Evolutionary conservation across 345 rosid genomes (phyloP), one percentile per base, ranked within the genome.

Genomic region (Gossypium longicalyx): DNA sequence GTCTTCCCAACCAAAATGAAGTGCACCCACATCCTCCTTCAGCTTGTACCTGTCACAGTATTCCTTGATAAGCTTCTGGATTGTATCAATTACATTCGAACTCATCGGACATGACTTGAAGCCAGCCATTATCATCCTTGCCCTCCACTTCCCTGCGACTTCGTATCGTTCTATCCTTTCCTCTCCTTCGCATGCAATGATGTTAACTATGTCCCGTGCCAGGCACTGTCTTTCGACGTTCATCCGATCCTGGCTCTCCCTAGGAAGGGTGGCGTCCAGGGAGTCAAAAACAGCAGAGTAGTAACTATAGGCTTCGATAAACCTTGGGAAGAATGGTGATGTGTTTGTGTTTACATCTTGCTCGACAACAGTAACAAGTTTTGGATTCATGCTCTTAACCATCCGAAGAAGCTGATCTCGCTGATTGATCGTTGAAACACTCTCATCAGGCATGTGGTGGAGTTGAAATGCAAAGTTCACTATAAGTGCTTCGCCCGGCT

Each of bases 381-480:
- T 93, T 0, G 99, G 99, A 72, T 86, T 89, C 51, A 95, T 64
- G 85, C 93, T 85, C 88, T 89, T 93, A 15, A 90, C 94, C 96
- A 92, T 88, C 75, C 85, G 89, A 61, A 95, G 98, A 12, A 95
- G 93, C 84, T 87, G 93, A 82, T 95, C 99, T 20, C 99, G 86
- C 84, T 85, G 87, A 57, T 95, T 95, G n/a, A 89, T 87, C 0
- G 93, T 90, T 23, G 99, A 91, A 66, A 95, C 99, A 61, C 99
- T 95, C 84, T 95, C 99, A 58, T 93, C 99, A 7, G 99, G 99
- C 98, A 95, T 93, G 85, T 95, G 99, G 82, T 95, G 99, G 65
- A 95, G 97, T 76, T 88, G 99, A 80, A 90, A 95, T 16, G 99
- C 93, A 67, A 95, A 95, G 87, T 95, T 95, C 4, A 95, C 96